Percentiles rank a stretch among this genome's conserved stretches.
Conservation (phyloP, 1,284 basidiomycete species). For the Ganoderma lucidum region DNA sequence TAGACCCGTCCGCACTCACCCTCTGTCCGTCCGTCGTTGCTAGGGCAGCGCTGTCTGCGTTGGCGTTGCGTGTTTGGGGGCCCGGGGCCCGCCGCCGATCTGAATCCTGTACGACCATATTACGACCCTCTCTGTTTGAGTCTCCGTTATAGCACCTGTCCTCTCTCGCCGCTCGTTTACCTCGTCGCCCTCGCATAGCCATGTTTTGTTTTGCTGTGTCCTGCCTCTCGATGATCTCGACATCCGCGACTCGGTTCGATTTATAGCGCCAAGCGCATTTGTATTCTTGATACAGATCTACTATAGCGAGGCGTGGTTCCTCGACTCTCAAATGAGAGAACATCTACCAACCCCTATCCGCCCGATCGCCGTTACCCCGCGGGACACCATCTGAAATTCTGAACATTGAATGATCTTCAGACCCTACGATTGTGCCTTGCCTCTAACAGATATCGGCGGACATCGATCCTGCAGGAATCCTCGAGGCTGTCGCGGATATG, state of each 20-base stretch:
- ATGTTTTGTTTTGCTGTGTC: constrained; percentile 36
- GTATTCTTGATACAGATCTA: constrained; percentile 30
- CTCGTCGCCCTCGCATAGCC: constrained; percentile 9
- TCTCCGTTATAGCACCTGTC: constrained; percentile 3
- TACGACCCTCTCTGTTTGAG: constrained; percentile 18
- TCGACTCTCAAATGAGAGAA: constrained; percentile 24
- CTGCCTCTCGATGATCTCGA: constrained; percentile 19
- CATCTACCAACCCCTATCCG: constrained; percentile 6
- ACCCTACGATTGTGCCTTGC: constrained; percentile 2
- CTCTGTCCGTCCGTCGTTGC: background rate
- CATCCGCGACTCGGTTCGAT: constrained; percentile 26
- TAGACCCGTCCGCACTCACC: constrained; percentile 24
- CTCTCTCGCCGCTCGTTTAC: constrained; percentile 26
- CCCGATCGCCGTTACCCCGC: background rate
- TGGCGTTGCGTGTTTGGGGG: constrained; percentile 13
- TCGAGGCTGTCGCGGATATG: background rate
- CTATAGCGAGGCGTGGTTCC: constrained; percentile 29
- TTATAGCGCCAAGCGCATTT: constrained; percentile 32
- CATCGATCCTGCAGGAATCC: constrained; percentile 2
- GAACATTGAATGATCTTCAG: background rate
- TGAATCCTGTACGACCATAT: constrained; percentile 34
- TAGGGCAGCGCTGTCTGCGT: background rate
- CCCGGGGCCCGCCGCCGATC: constrained; percentile 27
- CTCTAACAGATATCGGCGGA: background rate
- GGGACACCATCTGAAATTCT: background rate